Percentiles rank a stretch among this genome's conserved stretches.
phyloP scores from a whole-genome alignment of 73 alveolate genomes.

The Paramecium pentaurelia region DNA sequence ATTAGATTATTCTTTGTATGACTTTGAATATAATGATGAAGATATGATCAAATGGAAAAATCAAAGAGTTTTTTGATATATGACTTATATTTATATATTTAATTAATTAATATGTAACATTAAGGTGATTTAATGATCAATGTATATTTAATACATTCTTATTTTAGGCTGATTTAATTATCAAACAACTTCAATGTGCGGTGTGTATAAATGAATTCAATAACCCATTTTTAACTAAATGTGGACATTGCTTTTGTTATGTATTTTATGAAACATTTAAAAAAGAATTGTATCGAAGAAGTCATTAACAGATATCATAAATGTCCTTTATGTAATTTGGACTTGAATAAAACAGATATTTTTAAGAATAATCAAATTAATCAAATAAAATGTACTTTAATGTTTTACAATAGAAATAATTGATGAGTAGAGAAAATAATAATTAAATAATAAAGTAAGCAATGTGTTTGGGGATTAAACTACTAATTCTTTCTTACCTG shows the following conservation, averaged over 20 bases:
- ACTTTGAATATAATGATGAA: conserved; percentile 14
- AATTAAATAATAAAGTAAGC: background rate
- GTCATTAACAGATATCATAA: conserved; percentile 26
- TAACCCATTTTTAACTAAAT: conserved; percentile 5
- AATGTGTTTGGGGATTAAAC: background rate
- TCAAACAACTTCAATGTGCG: background rate
- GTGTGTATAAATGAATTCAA: background rate
- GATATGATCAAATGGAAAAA: conserved; percentile 1
- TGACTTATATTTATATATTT: background rate
- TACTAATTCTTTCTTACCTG: background rate
- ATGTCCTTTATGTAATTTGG: conserved; percentile 32
- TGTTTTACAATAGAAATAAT: background rate
- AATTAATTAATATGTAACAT: background rate
- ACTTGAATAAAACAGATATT: background rate
- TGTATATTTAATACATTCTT: background rate
- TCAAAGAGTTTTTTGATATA: background rate
- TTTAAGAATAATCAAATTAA: background rate
- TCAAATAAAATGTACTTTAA: background rate
- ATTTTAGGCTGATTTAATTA: background rate
- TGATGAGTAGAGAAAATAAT: background rate
- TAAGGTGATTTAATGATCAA: background rate
- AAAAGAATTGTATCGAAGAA: conserved; percentile 35
- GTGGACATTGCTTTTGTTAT: conserved; percentile 42
- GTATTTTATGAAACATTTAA: background rate
- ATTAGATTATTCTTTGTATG: background rate